phyloP scores from a whole-genome alignment of 1,284 basidiomycete genomes.

The Stygiomarasmius scandens region DNA sequence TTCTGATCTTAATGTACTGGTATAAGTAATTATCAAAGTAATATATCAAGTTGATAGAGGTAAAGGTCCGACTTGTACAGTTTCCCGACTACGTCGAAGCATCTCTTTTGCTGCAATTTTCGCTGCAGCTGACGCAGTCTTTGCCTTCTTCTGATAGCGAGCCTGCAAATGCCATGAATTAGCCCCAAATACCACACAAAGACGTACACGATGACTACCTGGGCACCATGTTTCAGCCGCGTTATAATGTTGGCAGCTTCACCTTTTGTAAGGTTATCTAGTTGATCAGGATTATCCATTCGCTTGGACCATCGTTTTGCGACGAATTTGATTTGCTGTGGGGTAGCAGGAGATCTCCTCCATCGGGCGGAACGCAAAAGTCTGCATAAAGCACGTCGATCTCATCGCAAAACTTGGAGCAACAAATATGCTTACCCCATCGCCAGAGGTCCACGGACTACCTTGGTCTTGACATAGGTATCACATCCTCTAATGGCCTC shows the following conservation, averaged over 20 bases:
- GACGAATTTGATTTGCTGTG: conserved; percentile 67
- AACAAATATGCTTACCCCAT: conserved; percentile 42
- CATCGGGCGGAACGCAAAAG: conserved; percentile 72
- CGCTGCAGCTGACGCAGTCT: conserved; percentile 39
- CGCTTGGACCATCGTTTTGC: conserved; percentile 54
- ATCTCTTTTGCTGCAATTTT: conserved; percentile 47
- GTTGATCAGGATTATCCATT: conserved; percentile 20
- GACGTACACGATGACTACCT: conserved; percentile 41
- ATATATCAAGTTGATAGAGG: background rate
- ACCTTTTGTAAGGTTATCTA: conserved; percentile 67
- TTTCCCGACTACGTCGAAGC: conserved; percentile 50
- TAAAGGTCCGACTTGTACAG: conserved; percentile 64
- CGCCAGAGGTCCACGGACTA: conserved; percentile 51
- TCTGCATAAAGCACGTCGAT: conserved; percentile 38
- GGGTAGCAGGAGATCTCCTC: conserved; percentile 69
- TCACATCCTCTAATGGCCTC: conserved; percentile 72
- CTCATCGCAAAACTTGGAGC: background rate
- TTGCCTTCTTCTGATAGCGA: conserved; percentile 58
- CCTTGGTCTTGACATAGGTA: conserved; percentile 58
- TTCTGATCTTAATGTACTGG: conserved; percentile 34
- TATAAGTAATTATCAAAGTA: background rate
- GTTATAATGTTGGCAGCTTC: conserved; percentile 79
- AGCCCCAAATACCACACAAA: conserved; percentile 8
- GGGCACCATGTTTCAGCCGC: conserved; percentile 75
- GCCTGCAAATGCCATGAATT: conserved; percentile 37